These are phyloP conservation scores for Penicillium sp. DNA, from an alignment of 2,329 filamentous ascomycete species.

Conservation along the genomic window DNA sequence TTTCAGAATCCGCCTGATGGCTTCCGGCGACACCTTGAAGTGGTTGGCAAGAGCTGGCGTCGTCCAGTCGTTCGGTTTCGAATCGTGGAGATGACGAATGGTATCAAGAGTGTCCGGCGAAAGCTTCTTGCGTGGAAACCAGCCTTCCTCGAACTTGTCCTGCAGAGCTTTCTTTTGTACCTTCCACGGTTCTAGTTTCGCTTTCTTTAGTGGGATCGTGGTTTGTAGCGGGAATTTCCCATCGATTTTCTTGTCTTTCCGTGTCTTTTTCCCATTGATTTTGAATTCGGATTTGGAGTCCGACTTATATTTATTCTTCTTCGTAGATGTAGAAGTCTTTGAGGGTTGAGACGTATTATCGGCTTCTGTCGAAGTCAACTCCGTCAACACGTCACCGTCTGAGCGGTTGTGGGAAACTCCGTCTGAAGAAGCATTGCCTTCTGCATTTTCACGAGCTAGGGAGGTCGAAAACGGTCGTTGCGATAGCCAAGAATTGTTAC, in stretches of 20 bases:
- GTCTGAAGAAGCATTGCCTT: neutral
- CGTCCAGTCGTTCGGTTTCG: conserved; percentile 73
- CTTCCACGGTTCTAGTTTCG: conserved; percentile 60
- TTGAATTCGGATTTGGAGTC: neutral
- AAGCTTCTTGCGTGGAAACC: conserved; percentile 78
- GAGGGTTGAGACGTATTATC: neutral
- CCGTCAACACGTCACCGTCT: neutral
- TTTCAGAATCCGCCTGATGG: conserved; percentile 77
- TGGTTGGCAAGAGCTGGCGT: conserved; percentile 68
- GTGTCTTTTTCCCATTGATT: neutral
- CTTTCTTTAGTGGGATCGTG: conserved; percentile 17
- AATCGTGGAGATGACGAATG: conserved; percentile 74
- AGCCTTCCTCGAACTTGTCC: conserved; percentile 73
- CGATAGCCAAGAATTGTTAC: neutral
- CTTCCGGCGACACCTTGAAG: conserved; percentile 84
- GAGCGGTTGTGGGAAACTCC: neutral
- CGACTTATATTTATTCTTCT: neutral
- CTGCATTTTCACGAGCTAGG: neutral
- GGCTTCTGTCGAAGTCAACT: conserved; percentile 1
- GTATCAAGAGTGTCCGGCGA: conserved; percentile 91
- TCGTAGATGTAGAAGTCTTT: neutral
- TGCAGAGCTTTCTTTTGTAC: conserved; percentile 70
- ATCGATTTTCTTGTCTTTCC: conserved; percentile 1
- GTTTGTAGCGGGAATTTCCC: conserved; percentile 1
- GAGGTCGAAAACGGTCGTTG: conserved; percentile 1